A percentile compares a stretch with the other conserved stretches of the same genome.
Conservation (phyloP, 2,329 filamentous ascomycete species). For the Apiospora saccharicola region DNA sequence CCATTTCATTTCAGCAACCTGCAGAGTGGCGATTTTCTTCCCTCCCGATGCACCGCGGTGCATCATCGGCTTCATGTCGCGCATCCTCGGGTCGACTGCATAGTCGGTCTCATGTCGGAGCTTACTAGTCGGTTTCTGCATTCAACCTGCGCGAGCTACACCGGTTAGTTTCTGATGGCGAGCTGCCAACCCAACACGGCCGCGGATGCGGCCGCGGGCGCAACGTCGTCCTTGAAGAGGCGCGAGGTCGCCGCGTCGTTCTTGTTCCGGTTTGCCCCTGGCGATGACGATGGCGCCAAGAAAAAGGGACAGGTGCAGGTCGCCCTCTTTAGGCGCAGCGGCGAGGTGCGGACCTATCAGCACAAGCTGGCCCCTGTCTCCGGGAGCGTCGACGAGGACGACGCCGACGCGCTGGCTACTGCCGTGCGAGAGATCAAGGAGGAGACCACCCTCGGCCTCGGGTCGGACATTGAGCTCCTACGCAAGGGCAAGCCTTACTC, state of each 20-base stretch:
- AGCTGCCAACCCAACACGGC: neutral
- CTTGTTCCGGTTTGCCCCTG: conserved; percentile 54
- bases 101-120: neutral
- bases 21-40: too few relatives aligned
- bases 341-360: conserved; percentile 66
- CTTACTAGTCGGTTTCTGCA: neutral
- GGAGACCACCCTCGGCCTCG: conserved; percentile 62
- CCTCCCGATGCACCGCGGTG: too few relatives aligned
- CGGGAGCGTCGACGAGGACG: conserved; percentile 63
- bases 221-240: conserved; percentile 37
- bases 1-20: too few relatives aligned
- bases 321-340: conserved; percentile 68
- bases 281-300: conserved; percentile 34
- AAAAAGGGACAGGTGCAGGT: conserved; percentile 49
- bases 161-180: too few relatives aligned
- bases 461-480: conserved; percentile 54
- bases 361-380: conserved; percentile 68
- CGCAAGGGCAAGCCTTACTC: conserved; percentile 65
- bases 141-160: neutral
- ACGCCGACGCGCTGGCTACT: conserved; percentile 60
- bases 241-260: conserved; percentile 58
- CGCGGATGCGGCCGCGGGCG: neutral
- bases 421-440: conserved; percentile 70
- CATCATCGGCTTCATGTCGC: neutral
- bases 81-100: too few relatives aligned